Base-by-base conservation (phyloP, 148 eudicot genomes). In the Fallopia convolvulus region DNA sequence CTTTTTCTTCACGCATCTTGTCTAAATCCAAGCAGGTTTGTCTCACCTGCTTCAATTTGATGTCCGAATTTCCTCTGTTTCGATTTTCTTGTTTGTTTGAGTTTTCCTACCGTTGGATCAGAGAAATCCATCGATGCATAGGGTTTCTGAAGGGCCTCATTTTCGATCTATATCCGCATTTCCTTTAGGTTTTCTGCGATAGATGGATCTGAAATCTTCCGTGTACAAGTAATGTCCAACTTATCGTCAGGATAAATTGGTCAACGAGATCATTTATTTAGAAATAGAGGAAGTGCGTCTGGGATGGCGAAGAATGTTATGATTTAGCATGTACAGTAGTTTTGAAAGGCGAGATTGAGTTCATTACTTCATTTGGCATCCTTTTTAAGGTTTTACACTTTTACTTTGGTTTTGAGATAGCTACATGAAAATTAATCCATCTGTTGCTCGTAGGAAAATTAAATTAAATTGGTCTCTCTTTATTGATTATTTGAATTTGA, bases 21-120 rank as follows among this genome's bases (percentile, higher is more conserved):
- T 84, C 89, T 76, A 89, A 84, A 84, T 85, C 92, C 73, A 89
- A 80, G 75, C 90, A 85, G 87, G 92, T 89, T 20, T 60, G 7
- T 75, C 17, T 74, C 26, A 52, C 48, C 58, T 71, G 55, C 56
- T 81, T 75, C 49, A 65, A 46, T 80, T 50, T 46, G 9, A 11
- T 63, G 26, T 75, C 40, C 20, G 3, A 20, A 49, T 17, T 47
- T 32, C 76, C 46, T 39, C 18, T 42, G 61, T 17, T 23, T 9
- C 20, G 80, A 42, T 73, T 39, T 70, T 0, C 36, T 66, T 68
- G 41, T 30, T 20, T 30, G 44, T 50, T 49, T 44, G 21, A 26
- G 42, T 53, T n/a, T 75, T 36, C 60, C 1, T 36, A 8, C 61
- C 58, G 75, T 60, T 75, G 79, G 52, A 65, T 77, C 44, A 15